Evolutionary conservation across 2,329 filamentous ascomycete species (phyloP).

Genomic region (Aspergillus ruber): DNA sequence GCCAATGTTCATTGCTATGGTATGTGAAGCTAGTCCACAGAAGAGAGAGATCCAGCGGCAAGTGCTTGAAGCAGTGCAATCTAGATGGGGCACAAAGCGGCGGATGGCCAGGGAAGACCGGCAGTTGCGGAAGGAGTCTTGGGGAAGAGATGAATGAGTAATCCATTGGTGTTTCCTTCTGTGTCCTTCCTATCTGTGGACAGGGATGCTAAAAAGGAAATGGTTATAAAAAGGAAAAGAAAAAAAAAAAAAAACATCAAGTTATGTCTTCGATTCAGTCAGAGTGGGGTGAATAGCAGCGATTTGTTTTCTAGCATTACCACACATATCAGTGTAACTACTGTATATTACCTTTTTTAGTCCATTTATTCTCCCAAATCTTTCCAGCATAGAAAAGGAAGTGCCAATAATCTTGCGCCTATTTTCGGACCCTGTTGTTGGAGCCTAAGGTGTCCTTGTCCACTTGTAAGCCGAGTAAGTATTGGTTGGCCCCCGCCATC

Average conservation of each 20-base stretch:
- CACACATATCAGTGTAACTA: neutral
- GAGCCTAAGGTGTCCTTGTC: neutral
- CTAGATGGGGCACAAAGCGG: slow-evolving; percentile 55
- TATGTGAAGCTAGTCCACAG: slow-evolving; percentile 47
- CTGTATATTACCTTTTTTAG: neutral
- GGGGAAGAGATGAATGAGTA: slow-evolving; percentile 52
- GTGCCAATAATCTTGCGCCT: no score
- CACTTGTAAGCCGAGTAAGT: neutral
- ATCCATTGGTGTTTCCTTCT: neutral
- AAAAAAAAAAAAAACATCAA: neutral
- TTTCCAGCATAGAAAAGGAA: no score
- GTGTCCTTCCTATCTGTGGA: neutral
- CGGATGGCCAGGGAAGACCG: slow-evolving; percentile 57
- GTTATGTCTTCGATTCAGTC: no score
- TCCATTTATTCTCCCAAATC: neutral
- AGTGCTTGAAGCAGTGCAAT: slow-evolving; percentile 49
- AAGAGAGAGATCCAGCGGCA: slow-evolving; percentile 43
- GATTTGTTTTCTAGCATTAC: neutral
- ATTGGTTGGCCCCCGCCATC: neutral
- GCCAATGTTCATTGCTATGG: slow-evolving; percentile 56
- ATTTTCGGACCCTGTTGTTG: neutral
- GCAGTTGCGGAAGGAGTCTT: slow-evolving; percentile 52
- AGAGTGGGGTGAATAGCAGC: neutral
- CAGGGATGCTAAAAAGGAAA: neutral
- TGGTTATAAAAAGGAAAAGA: neutral